These are phyloP conservation scores for Schwanniomyces vanrijiae DNA, from an alignment of 805 yeast species.

Conservation along the genomic window DNA sequence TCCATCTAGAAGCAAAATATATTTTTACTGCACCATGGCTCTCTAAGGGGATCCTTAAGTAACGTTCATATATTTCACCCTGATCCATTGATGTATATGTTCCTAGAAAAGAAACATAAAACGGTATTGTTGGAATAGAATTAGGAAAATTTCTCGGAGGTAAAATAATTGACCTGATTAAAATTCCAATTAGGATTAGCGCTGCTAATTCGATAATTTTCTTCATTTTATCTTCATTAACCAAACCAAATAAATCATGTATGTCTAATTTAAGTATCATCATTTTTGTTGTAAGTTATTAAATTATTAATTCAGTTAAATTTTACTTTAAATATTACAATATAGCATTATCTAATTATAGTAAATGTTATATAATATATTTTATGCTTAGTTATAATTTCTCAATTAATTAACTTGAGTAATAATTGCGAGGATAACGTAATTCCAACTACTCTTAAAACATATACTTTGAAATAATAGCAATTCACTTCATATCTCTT, in stretches of 20 bases:
- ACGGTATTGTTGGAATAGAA: conserved; percentile 61
- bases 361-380: neutral
- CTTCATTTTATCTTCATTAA: neutral
- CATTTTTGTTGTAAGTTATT: too few relatives aligned
- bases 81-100: conserved; percentile 47
- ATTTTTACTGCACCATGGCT: conserved; percentile 58
- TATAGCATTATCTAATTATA: neutral
- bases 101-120: conserved; percentile 54
- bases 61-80: conserved; percentile 42
- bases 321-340: too few relatives aligned
- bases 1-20: conserved; percentile 64
- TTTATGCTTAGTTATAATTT: neutral
- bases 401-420: neutral
- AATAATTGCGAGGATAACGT: neutral
- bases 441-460: neutral
- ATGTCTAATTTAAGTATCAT: neutral
- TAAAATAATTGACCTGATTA: conserved; percentile 15
- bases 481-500: too few relatives aligned
- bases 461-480: neutral
- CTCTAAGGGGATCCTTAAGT: conserved; percentile 45
- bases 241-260: neutral
- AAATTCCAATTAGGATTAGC: neutral
- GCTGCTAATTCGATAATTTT: neutral
- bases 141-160: conserved; percentile 55
- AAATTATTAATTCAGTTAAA: too few relatives aligned